phyloP scores from a whole-genome alignment of 2,329 filamentous ascomycete genomes.

The Alternaria angustiovoidea region DNA sequence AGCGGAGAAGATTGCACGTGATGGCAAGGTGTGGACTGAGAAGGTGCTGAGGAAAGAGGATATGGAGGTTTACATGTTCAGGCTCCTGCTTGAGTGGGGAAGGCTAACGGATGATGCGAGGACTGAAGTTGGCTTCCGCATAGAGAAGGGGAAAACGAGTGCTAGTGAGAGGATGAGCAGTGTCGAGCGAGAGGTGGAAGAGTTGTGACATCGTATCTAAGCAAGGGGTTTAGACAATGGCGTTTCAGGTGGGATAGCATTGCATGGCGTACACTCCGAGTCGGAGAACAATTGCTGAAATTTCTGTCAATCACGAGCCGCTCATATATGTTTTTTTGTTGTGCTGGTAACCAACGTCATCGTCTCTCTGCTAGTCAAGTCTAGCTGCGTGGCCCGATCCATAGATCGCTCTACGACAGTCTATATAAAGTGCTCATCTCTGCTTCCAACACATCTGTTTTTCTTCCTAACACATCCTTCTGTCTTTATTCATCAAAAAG shows the following conservation, averaged over 20 bases:
- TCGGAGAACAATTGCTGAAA: background rate
- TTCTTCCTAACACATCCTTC: background rate
- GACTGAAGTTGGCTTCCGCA: constrained; percentile 45
- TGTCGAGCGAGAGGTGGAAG: background rate
- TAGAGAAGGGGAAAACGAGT: constrained; percentile 24
- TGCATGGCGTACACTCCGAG: constrained; percentile 3
- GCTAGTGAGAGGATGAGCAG: constrained; percentile 4
- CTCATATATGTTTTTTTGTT: background rate
- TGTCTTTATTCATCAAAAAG: background rate
- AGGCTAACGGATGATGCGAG: constrained; percentile 47
- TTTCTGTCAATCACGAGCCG: background rate
- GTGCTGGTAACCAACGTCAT: background rate
- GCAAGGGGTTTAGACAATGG: background rate
- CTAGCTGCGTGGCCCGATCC: background rate
- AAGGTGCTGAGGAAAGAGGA: constrained; percentile 60
- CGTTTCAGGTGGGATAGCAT: constrained; percentile 7
- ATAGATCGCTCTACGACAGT: background rate
- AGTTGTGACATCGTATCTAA: background rate
- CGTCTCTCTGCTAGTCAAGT: background rate
- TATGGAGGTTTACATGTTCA: constrained; percentile 82
- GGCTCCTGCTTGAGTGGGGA: constrained; percentile 76
- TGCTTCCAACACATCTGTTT: background rate
- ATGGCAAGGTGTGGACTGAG: constrained; percentile 43
- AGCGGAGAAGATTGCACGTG: constrained; percentile 45
- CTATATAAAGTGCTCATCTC: background rate